These are phyloP conservation scores for Venturia carpophila DNA, from an alignment of 2,329 filamentous ascomycete species.

Conservation along the genomic window DNA sequence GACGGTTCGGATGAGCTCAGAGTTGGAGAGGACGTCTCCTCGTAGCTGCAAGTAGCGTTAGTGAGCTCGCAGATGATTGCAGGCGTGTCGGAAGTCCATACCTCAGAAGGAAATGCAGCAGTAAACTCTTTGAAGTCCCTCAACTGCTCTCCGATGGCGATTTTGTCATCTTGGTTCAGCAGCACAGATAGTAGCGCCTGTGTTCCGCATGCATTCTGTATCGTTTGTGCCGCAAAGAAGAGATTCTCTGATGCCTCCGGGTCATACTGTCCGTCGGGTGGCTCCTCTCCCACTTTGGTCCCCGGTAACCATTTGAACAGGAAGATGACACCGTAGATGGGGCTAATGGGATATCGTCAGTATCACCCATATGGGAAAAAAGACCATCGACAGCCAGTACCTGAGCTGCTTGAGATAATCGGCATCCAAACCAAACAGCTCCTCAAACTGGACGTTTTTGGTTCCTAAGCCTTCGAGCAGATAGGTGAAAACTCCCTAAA, in stretches of 20 bases:
- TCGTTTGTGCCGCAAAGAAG: conserved; percentile 95
- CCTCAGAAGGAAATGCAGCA: conserved; percentile 62
- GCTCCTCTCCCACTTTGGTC: conserved; percentile 54
- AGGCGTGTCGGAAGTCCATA: conserved; percentile 23
- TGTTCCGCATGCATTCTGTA: conserved; percentile 96
- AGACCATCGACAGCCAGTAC: conserved; percentile 19
- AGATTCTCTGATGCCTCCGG: conserved; percentile 63
- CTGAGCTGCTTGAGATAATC: conserved; percentile 58
- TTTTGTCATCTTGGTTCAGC: conserved; percentile 66
- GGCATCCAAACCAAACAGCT: conserved; percentile 81
- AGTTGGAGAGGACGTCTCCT: conserved; percentile 64
- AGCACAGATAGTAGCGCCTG: conserved; percentile 89
- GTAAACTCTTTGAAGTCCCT: conserved; percentile 82
- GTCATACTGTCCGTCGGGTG: conserved; percentile 78
- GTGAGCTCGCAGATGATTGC: neutral
- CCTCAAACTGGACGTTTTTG: conserved; percentile 91
- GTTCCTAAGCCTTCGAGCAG: conserved; percentile 89
- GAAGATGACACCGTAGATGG: conserved; percentile 93
- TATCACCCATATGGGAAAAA: neutral
- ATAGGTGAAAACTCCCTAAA: conserved; percentile 89
- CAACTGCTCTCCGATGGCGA: conserved; percentile 66
- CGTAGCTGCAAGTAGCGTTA: conserved; percentile 48
- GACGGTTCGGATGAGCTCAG: conserved; percentile 50
- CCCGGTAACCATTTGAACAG: conserved; percentile 93
- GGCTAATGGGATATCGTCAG: conserved; percentile 38